Base-by-base conservation (phyloP, 2,329 filamentous ascomycete species). In the Aspergillus japonicus region DNA sequence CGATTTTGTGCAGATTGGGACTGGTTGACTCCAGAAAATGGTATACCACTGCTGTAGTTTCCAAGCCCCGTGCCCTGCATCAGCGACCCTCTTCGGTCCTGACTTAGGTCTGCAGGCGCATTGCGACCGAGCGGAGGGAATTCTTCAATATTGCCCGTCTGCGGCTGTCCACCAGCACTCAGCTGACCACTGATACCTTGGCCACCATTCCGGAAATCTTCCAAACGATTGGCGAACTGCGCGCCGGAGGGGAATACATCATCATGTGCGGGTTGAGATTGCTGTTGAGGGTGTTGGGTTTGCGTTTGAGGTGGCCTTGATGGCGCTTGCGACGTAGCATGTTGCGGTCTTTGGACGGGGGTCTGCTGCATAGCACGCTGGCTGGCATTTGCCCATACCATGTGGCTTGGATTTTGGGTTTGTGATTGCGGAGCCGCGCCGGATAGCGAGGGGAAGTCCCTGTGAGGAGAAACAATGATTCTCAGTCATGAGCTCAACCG, bases 391-490 rank as follows among this genome's bases (percentile, higher is more conserved):
- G 82, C 83, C 83, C 83, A 83, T 69, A 84, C 79, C 66, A 83
- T 75, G 75, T 83, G 79, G 50, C 80, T 75, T 52, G 80, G 81
- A 59, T 80, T 83, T 64, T 83, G 75, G 47, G 76, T 70, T 58
- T 81, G 82, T 58, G 83, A 80, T 64, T 82, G 78, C 69, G 85
- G 83, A 33, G 84, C 79, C 19, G 81, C 80, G 58, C 83, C 82
- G 49, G 84, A 86, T 66, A 88, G 75, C 11, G 83, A 85, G 50
- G 85, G 85, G 59, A 88, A 88, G 69, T 88, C 85, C 69, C 85
- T 88, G 59, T 54, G 57, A 59, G 33, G 12, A 50, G 24, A 6
- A 50, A 58, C 47, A 60, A 39, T 39, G n/a, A 11, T 55, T 50
- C 50, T 63, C 47, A 64, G 60, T 51, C 21, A 53, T 31, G 47